phyloP scores from a whole-genome alignment of 75 land plant species.

The Sequoia sempervirens region DNA sequence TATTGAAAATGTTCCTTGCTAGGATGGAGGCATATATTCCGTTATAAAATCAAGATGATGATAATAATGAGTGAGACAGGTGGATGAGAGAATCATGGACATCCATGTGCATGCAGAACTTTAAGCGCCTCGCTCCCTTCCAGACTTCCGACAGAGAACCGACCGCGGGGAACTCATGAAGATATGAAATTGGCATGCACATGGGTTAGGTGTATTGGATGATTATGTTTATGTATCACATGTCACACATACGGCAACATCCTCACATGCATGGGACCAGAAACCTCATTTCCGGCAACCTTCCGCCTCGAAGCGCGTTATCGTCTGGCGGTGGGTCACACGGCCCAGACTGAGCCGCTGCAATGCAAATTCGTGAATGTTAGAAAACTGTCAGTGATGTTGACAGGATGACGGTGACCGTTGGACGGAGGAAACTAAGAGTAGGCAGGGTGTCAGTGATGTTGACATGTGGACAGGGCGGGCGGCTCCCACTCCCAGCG shows the following conservation, averaged over 20 bases:
- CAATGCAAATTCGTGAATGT: not conserved
- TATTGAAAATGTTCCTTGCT: no score
- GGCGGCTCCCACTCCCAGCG: no score
- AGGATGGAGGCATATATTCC: no score
- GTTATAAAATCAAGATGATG: no score
- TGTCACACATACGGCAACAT: not conserved
- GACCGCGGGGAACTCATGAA: no score
- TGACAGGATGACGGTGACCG: not conserved
- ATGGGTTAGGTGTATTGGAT: not conserved
- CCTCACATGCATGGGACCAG: slow-evolving; percentile 1
- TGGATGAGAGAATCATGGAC: no score
- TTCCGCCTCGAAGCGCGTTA: not conserved
- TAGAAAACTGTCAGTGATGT: not conserved
- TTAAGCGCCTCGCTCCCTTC: no score
- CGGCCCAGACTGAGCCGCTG: not conserved
- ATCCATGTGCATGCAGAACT: no score
- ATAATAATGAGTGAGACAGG: no score
- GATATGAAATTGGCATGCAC: not conserved
- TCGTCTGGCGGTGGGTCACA: not conserved
- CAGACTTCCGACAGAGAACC: no score
- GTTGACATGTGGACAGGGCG: not conserved
- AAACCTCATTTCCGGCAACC: not conserved
- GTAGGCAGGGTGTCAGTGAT: not conserved
- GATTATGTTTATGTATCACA: not conserved
- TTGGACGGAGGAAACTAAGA: not conserved